Percentiles rank a stretch among this genome's conserved stretches.
Evolutionary conservation across 805 yeast species (phyloP).

Genomic region (Crinitomyces ghanaensis): DNA sequence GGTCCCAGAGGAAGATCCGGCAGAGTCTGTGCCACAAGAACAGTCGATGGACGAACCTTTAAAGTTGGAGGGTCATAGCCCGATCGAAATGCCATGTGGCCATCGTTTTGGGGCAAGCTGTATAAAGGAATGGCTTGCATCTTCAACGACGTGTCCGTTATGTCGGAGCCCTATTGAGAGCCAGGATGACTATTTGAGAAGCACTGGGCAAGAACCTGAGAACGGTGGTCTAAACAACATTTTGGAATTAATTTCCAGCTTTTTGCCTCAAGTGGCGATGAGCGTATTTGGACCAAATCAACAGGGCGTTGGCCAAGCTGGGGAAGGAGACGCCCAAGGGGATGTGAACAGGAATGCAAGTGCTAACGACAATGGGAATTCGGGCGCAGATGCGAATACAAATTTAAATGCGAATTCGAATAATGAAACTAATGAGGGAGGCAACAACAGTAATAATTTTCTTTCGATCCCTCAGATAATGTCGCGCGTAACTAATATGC

Average conservation of each 20-base stretch:
- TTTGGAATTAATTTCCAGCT: conserved; percentile 14
- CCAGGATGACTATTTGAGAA: conserved; percentile 18
- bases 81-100: conserved; percentile 70
- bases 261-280: conserved; percentile 11
- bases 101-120: conserved; percentile 86
- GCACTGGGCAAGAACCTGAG: conserved; percentile 15
- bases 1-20: conserved; percentile 7
- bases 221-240: conserved; percentile 9
- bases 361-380: background rate
- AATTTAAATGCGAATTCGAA: too few relatives aligned
- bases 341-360: background rate
- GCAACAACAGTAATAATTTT: too few relatives aligned
- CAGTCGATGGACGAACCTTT: background rate
- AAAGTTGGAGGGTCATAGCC: conserved; percentile 35
- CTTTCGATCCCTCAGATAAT: too few relatives aligned
- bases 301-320: too few relatives aligned
- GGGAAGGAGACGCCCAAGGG: background rate
- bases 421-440: too few relatives aligned
- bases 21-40: conserved; percentile 8
- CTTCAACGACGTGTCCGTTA: conserved; percentile 71
- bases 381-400: too few relatives aligned
- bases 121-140: conserved; percentile 68
- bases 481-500: too few relatives aligned
- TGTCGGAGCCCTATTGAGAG: conserved; percentile 53
- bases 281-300: too few relatives aligned